Percentiles rank a stretch among this genome's conserved stretches.
Evolutionary conservation across 371 early-diverging fungal species (phyloP).

Genomic region (Syncephalis fuscata): DNA sequence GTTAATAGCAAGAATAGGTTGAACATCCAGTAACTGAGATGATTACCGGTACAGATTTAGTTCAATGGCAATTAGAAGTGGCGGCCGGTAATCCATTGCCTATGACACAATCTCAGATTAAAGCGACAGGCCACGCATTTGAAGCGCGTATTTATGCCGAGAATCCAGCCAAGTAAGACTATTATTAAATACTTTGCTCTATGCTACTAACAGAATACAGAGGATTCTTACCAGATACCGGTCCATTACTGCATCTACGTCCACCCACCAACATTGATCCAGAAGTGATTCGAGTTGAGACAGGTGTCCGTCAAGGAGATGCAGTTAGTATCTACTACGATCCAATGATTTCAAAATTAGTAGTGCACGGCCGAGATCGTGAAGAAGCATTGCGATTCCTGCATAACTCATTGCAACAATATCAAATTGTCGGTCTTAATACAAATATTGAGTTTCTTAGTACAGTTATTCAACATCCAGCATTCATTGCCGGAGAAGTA

Average conservation of each 20-base stretch:
- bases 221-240: constrained; percentile 89
- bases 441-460: constrained; percentile 89
- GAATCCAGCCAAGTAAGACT: constrained; percentile 65
- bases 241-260: constrained; percentile 55
- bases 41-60: constrained; percentile 86
- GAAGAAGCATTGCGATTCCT: constrained; percentile 66
- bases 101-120: constrained; percentile 47
- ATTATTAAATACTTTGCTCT: background rate
- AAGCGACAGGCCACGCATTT: constrained; percentile 76
- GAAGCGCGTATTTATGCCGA: constrained; percentile 98
- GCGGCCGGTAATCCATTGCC: constrained; percentile 75
- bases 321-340: constrained; percentile 86
- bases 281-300: constrained; percentile 63
- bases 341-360: constrained; percentile 95
- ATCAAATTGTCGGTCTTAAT: constrained; percentile 68
- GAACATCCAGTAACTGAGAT: constrained; percentile 98
- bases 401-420: constrained; percentile 62
- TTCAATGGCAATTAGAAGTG: constrained; percentile 82
- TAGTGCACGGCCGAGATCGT: constrained; percentile 75
- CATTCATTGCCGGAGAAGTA: constrained; percentile 74
- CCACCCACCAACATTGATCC: constrained; percentile 36
- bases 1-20: constrained; percentile 24
- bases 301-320: constrained; percentile 85
- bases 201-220: constrained; percentile 13
- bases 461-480: constrained; percentile 57